Conservation (phyloP, 352 stramenopile species). For the Globisporangium lucens region DNA sequence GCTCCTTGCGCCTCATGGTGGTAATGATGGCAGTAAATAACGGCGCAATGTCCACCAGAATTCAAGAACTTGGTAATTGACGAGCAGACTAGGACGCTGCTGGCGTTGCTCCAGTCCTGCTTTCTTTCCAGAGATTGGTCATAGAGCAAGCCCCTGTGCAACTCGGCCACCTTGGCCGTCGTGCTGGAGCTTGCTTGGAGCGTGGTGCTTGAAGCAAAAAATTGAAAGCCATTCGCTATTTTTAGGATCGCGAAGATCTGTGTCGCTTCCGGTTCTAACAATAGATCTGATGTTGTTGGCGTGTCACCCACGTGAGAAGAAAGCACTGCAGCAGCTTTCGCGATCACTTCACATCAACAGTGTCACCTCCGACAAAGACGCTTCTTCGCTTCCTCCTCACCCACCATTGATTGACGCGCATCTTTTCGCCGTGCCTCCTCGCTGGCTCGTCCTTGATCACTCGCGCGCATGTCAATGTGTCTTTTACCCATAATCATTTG, state of each 20-base stretch:
- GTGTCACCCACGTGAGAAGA: too few relatives aligned
- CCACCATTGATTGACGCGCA: not conserved
- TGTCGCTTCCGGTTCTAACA: not conserved
- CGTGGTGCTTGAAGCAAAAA: not conserved
- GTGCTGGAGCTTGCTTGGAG: not conserved
- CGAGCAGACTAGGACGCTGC: not conserved
- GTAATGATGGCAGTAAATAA: not conserved
- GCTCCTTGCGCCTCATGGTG: constrained; percentile 10
- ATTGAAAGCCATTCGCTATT: not conserved
- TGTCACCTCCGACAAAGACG: not conserved
- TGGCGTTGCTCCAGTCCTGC: not conserved
- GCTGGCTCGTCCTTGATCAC: not conserved
- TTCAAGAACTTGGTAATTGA: not conserved
- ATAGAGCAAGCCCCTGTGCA: not conserved
- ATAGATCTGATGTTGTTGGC: not conserved
- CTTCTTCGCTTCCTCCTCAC: not conserved
- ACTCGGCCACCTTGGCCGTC: not conserved
- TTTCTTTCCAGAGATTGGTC: not conserved
- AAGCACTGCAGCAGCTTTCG: not conserved
- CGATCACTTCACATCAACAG: not conserved
- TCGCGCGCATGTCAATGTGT: not conserved
- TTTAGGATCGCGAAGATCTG: not conserved
- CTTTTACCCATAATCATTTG: not conserved
- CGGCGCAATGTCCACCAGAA: not conserved
- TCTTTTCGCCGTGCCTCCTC: not conserved